Conservation (phyloP, 139 green algal species). For the Microglena sp. region DNA sequence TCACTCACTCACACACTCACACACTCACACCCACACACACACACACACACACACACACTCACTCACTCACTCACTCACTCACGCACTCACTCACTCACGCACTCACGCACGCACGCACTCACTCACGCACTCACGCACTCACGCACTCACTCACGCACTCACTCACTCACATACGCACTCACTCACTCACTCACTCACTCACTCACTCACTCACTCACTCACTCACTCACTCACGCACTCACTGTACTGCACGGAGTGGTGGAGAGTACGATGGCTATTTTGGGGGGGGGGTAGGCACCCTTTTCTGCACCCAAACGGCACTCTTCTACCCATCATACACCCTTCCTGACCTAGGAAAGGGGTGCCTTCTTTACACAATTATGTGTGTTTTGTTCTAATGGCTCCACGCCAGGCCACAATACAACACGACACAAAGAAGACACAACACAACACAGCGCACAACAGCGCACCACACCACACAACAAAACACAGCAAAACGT, state of each 20-base stretch:
- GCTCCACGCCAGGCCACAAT: no score
- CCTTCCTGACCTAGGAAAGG: background rate
- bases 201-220: background rate
- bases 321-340: constrained; percentile 1
- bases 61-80: background rate
- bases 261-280: no score
- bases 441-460: no score
- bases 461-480: no score
- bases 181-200: background rate
- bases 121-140: background rate
- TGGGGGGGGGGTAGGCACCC: no score
- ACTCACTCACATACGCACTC: background rate
- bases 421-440: no score
- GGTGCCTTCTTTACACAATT: background rate
- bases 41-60: background rate
- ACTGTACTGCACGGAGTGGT: no score
- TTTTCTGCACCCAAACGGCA: background rate
- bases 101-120: background rate
- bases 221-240: background rate
- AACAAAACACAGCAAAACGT: no score
- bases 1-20: background rate
- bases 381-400: background rate
- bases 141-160: background rate
- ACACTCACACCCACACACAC: background rate
- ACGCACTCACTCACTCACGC: background rate